Evolutionary conservation across 75 land plant species (phyloP).

Genomic region (Selaginella tamariscina): DNA sequence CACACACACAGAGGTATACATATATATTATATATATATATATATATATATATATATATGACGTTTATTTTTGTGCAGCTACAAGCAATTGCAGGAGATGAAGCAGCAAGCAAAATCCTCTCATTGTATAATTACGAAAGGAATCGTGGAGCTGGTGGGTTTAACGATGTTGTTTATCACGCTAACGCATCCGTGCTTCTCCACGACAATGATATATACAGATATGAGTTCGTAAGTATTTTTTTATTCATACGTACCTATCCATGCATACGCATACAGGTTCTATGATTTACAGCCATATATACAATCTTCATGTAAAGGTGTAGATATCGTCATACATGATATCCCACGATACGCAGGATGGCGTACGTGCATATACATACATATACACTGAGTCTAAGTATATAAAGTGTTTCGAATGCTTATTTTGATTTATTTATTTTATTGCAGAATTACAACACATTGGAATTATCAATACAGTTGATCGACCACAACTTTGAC

Average conservation of each 20-base stretch:
- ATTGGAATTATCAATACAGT: conserved; percentile 20
- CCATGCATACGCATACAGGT: too few species aligned
- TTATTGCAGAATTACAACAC: conserved; percentile 7
- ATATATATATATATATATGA: too few species aligned
- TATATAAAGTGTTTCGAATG: too few species aligned
- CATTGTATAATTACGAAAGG: conserved; percentile 72
- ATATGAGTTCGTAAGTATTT: conserved; percentile 30
- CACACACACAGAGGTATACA: too few species aligned
- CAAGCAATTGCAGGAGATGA: conserved; percentile 75
- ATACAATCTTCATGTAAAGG: neutral
- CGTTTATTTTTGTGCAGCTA: conserved; percentile 35
- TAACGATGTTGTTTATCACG: conserved; percentile 70
- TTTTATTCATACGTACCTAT: too few species aligned
- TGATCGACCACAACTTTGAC: conserved; percentile 18
- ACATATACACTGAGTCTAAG: too few species aligned
- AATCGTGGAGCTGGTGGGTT: conserved; percentile 48
- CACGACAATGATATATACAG: conserved; percentile 82
- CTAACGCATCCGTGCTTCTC: conserved; percentile 68
- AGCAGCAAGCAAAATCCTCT: conserved; percentile 62
- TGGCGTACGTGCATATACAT: too few species aligned
- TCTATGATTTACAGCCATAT: neutral
- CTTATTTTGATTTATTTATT: too few species aligned
- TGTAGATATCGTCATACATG: too few species aligned
- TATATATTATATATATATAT: too few species aligned
- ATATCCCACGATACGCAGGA: too few species aligned